phyloP scores from a whole-genome alignment of 1,139 yeast genomes.

The Sugiyamaella paludigena region DNA sequence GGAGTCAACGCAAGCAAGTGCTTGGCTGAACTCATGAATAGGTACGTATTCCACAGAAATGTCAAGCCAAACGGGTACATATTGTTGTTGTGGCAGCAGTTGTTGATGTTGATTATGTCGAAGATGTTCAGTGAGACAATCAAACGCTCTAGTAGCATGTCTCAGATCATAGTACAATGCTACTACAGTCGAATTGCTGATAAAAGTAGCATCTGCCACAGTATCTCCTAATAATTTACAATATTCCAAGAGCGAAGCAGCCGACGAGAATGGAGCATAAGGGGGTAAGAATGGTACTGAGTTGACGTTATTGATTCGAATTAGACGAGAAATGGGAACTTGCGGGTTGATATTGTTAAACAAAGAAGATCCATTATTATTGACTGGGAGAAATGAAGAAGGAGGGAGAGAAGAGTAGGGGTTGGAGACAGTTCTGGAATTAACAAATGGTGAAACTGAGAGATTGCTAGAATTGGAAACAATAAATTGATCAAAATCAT shows the following conservation, averaged over 20 bases:
- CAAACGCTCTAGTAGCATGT: slow-evolving; percentile 28
- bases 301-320: not conserved
- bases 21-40: not conserved
- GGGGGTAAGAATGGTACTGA: not conserved
- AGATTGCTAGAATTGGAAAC: too few relatives aligned
- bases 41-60: slow-evolving; percentile 1
- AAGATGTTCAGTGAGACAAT: slow-evolving; percentile 7
- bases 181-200: slow-evolving; percentile 4
- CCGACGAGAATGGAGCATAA: not conserved
- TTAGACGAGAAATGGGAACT: not conserved
- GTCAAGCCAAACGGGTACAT: not conserved
- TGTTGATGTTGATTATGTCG: not conserved
- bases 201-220: slow-evolving; percentile 1
- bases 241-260: slow-evolving; percentile 13
- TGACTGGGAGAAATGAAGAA: too few relatives aligned
- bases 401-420: too few relatives aligned
- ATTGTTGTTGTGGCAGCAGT: not conserved
- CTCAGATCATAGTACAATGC: slow-evolving; percentile 32
- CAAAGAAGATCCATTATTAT: too few relatives aligned
- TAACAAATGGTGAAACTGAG: too few relatives aligned
- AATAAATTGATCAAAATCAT: too few relatives aligned
- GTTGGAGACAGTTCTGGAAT: too few relatives aligned
- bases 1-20: not conserved
- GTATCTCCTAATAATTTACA: slow-evolving; percentile 21
- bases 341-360: not conserved